phyloP scores from a whole-genome alignment of 1,284 basidiomycete genomes.

The Trametes pubescens region DNA sequence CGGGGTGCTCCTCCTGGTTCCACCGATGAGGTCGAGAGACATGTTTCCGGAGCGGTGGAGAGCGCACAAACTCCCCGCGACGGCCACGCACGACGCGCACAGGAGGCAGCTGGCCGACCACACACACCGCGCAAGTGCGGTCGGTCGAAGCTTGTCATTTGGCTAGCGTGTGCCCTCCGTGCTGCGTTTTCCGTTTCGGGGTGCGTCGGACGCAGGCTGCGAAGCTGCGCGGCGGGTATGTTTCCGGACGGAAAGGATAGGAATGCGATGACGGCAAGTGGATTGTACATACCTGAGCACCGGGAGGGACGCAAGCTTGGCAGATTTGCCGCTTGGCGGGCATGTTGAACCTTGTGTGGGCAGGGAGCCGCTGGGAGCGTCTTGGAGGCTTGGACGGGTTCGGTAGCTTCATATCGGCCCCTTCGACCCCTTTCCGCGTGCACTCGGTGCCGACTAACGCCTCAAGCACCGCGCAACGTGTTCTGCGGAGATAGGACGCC shows the following conservation, averaged over 20 bases:
- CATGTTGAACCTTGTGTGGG: constrained; percentile 20
- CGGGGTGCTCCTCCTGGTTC: constrained; percentile 3
- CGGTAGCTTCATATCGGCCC: neutral
- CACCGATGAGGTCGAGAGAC: constrained; percentile 15
- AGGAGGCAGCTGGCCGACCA: neutral
- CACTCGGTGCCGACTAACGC: constrained; percentile 11
- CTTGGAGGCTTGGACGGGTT: constrained; percentile 9
- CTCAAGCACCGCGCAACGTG: neutral
- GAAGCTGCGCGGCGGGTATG: neutral
- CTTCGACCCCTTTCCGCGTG: neutral
- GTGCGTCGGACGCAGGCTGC: neutral
- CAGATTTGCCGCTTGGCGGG: constrained; percentile 14
- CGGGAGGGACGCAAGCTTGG: constrained; percentile 11
- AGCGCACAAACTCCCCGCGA: constrained; percentile 22
- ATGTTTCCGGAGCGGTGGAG: constrained; percentile 16
- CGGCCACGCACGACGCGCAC: constrained; percentile 4
- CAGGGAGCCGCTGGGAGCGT: constrained; percentile 1
- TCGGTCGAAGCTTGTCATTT: neutral
- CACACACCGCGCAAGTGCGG: neutral
- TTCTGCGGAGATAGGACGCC: constrained; percentile 18
- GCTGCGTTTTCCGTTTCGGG: neutral
- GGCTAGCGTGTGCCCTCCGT: neutral
- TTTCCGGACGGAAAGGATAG: constrained; percentile 1
- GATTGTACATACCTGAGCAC: neutral
- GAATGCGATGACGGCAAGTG: constrained; percentile 11